These are phyloP conservation scores for Lentinula edodes DNA, from an alignment of 768 basidiomycete species.

Conservation along the genomic window DNA sequence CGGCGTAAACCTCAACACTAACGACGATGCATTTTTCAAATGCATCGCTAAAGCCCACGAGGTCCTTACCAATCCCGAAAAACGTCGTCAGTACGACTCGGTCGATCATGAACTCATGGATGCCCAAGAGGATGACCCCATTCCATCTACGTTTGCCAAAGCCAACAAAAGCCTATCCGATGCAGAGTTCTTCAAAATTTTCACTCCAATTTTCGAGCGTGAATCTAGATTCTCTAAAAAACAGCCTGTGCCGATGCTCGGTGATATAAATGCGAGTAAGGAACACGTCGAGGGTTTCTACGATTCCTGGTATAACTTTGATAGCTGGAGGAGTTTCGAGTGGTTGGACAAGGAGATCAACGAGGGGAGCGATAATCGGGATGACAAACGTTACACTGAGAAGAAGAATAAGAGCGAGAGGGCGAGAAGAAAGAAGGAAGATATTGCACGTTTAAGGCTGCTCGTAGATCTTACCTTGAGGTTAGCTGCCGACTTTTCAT, in stretches of 20 bases:
- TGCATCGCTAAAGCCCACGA: slow-evolving; percentile 99
- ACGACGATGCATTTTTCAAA: slow-evolving; percentile 99
- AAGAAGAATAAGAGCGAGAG: slow-evolving; percentile 99
- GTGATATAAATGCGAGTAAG: slow-evolving; percentile 65
- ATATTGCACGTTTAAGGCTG: slow-evolving; percentile 81
- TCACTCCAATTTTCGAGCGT: slow-evolving; percentile 81
- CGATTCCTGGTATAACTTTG: slow-evolving; percentile 99
- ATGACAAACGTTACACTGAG: slow-evolving; percentile 98
- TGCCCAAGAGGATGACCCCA: slow-evolving; percentile 75
- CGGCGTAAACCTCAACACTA: slow-evolving; percentile 69
- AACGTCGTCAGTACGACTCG: slow-evolving; percentile 92
- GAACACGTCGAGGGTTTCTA: slow-evolving; percentile 89
- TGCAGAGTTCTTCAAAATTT: slow-evolving; percentile 60
- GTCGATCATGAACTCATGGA: slow-evolving; percentile 78
- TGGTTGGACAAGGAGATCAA: slow-evolving; percentile 98
- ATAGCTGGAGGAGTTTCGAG: slow-evolving; percentile 97
- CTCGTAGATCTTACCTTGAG: slow-evolving; percentile 83
- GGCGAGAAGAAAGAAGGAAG: slow-evolving; percentile 94
- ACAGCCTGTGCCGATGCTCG: slow-evolving; percentile 81
- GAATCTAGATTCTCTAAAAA: slow-evolving; percentile 89
- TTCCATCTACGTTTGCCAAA: slow-evolving; percentile 49
- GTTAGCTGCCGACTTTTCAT: slow-evolving; percentile 17
- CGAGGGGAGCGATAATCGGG: slow-evolving; percentile 94
- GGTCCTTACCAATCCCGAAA: slow-evolving; percentile 80
- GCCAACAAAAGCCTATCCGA: slow-evolving; percentile 42